Evolutionary conservation across 768 basidiomycete species (phyloP), one percentile per base, ranked within the genome.

Genomic region (Gloeostereum incarnatum): DNA sequence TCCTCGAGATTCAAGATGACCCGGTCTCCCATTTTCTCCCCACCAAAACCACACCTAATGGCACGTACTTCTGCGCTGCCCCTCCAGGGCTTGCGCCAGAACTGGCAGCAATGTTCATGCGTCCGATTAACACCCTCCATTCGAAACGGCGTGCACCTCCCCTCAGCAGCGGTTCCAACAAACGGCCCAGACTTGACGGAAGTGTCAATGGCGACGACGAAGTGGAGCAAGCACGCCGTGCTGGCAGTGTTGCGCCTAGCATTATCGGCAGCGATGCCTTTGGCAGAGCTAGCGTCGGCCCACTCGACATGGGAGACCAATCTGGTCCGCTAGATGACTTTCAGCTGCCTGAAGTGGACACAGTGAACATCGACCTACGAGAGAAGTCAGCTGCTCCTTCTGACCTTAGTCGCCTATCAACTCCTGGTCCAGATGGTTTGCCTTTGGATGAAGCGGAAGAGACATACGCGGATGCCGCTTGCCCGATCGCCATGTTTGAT

Each of bases 1-100:
- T 97, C 13, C 68, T 88, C 39, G 81, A 88, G 50, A 87, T 96
- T 47, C 76, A 85, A 19, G 75, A 82, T 7, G 86, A 96, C 50
- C 92, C 91, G 17, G 58, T 86, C 4, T 65, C 78, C 6, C 81
- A 91, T 56, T 97, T 91, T 64, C 61, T 96, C 33, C 91, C 93
- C 7, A 86, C 81, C 2, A 78, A 79, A 46, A 62, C 66, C n/a
- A 83, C 78, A 2, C 66, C 74, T 11, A 69, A 75, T n/a, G 81
- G 80, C 19, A 75, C 70, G 2, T 82, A 81, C 51, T 81, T 93
- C 59, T 86, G 73, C 49, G 84, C 81, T 31, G 91, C 84, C 0
- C 92, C 93, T 8, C 83, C 85, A 9, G 88, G 88, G 6, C 58
- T 93, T 35, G 75, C 79, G 0, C 81, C 84, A 0, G 89, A 94